A percentile compares a stretch with the other conserved stretches of the same genome.
These are phyloP conservation scores for Cladosporium sp. DNA, from an alignment of 2,329 filamentous ascomycete genomes.

Conservation along the genomic window DNA sequence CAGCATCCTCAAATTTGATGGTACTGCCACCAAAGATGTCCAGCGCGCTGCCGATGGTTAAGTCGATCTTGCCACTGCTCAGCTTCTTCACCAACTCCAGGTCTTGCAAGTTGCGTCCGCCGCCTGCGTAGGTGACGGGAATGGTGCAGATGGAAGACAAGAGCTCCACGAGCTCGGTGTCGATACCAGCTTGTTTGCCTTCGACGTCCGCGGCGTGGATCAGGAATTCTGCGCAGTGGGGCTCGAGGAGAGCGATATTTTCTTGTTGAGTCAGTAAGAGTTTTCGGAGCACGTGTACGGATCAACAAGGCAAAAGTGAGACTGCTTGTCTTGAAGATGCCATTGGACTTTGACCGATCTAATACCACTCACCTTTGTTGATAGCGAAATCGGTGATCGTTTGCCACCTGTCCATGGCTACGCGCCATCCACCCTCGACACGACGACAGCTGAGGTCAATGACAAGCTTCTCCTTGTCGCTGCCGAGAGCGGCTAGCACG, in stretches of 20 bases:
- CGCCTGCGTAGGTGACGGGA: conserved; percentile 94
- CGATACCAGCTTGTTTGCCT: conserved; percentile 86
- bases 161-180: conserved; percentile 75
- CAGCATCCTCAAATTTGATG: conserved; percentile 85
- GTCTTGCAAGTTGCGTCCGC: conserved; percentile 80
- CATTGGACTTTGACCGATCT: not conserved
- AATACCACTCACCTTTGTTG: conserved; percentile 66
- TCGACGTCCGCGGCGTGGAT: conserved; percentile 98
- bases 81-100: conserved; percentile 77
- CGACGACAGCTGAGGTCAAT: conserved; percentile 91
- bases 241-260: conserved; percentile 76
- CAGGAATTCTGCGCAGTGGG: conserved; percentile 93
- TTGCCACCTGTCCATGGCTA: conserved; percentile 99
- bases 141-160: conserved; percentile 85
- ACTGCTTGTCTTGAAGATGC: not conserved
- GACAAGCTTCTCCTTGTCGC: conserved; percentile 78
- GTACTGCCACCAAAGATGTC: conserved; percentile 92
- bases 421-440: conserved; percentile 77
- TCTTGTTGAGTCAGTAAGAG: conserved; percentile 50
- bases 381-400: conserved; percentile 96
- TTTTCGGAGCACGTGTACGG: not conserved
- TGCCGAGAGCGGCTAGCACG: conserved; percentile 70
- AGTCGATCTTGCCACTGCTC: conserved; percentile 78
- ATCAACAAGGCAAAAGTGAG: not conserved
- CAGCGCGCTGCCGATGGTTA: conserved; percentile 94